phyloP scores from a whole-genome alignment of 2,329 filamentous ascomycete genomes.

The Coniochaeta sp. region DNA sequence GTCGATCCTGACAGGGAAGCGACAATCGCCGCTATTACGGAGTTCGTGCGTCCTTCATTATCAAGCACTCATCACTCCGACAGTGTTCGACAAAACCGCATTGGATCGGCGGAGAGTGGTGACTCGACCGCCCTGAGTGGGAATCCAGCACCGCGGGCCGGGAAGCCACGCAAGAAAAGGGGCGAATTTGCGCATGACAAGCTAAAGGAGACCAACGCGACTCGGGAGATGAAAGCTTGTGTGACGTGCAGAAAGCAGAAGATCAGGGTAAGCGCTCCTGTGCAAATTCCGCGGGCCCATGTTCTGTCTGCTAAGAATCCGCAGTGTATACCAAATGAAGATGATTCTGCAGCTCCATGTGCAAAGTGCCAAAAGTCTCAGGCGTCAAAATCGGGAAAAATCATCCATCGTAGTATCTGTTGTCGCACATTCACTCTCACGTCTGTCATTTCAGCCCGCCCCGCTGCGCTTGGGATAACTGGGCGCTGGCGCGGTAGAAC shows the following conservation, averaged over 20 bases:
- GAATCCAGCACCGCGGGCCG: neutral
- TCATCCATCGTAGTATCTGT: slow-evolving; percentile 37
- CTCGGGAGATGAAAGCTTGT: slow-evolving; percentile 30
- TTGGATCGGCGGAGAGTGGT: neutral
- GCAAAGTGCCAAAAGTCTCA: slow-evolving; percentile 29
- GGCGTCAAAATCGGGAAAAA: slow-evolving; percentile 32
- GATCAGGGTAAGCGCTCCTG: slow-evolving; percentile 27
- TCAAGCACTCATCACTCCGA: no score
- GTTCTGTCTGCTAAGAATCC: neutral
- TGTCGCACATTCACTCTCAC: slow-evolving; percentile 29
- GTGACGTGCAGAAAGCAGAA: slow-evolving; percentile 37
- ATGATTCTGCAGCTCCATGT: slow-evolving; percentile 24
- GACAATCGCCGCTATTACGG: neutral
- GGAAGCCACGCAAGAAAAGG: slow-evolving; percentile 6
- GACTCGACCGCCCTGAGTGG: neutral
- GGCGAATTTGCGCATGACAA: slow-evolving; percentile 15
- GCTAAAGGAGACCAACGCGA: slow-evolving; percentile 25
- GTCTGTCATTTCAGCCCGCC: slow-evolving; percentile 32
- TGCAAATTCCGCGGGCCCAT: neutral
- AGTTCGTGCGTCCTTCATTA: neutral
- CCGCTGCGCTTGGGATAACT: slow-evolving; percentile 35
- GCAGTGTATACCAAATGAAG: slow-evolving; percentile 29
- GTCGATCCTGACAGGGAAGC: neutral
- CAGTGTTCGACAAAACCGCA: neutral
- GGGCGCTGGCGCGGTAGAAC: slow-evolving; percentile 32